Conservation (phyloP, 2,329 filamentous ascomycete species). For the Fusarium oxysporum region DNA sequence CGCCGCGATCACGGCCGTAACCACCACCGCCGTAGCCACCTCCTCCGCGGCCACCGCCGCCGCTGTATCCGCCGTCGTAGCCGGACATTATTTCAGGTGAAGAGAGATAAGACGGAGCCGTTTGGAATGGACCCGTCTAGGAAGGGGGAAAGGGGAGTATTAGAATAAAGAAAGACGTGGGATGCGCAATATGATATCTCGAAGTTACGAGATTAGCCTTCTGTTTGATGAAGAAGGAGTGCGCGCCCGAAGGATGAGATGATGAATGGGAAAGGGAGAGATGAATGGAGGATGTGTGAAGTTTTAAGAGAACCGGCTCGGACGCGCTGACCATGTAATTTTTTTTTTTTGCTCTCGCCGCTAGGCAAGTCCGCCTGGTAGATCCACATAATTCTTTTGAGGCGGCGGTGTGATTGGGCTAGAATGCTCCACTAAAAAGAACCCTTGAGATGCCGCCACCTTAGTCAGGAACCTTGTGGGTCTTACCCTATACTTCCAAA, state of each 20-base stretch:
- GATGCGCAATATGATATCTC: constrained; percentile 36
- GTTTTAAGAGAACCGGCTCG: constrained; percentile 39
- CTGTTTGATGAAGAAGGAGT: constrained; percentile 45
- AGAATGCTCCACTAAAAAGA: not conserved
- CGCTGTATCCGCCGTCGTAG: constrained; percentile 48
- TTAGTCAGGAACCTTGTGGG: constrained; percentile 19
- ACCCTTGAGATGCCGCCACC: constrained; percentile 28
- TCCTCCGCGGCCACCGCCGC: constrained; percentile 48
- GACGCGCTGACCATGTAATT: constrained; percentile 37
- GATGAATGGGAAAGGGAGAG: constrained; percentile 35
- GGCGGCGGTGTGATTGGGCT: not conserved
- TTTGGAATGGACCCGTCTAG: constrained; percentile 23
- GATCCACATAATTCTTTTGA: not conserved
- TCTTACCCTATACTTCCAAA: constrained; percentile 3
- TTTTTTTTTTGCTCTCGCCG: constrained; percentile 45
- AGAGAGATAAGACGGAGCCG: constrained; percentile 28
- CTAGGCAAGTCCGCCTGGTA: constrained; percentile 43
- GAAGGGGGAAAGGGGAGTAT: constrained; percentile 19
- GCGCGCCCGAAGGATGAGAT: constrained; percentile 46
- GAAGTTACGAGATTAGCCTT: constrained; percentile 36
- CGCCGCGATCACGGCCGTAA: constrained; percentile 57
- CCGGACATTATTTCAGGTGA: constrained; percentile 57
- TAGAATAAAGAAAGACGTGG: constrained; percentile 37
- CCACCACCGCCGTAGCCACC: constrained; percentile 50
- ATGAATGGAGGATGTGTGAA: constrained; percentile 44